These are phyloP conservation scores for Suillus tomentosus DNA, from an alignment of 768 basidiomycete species.

Conservation along the genomic window DNA sequence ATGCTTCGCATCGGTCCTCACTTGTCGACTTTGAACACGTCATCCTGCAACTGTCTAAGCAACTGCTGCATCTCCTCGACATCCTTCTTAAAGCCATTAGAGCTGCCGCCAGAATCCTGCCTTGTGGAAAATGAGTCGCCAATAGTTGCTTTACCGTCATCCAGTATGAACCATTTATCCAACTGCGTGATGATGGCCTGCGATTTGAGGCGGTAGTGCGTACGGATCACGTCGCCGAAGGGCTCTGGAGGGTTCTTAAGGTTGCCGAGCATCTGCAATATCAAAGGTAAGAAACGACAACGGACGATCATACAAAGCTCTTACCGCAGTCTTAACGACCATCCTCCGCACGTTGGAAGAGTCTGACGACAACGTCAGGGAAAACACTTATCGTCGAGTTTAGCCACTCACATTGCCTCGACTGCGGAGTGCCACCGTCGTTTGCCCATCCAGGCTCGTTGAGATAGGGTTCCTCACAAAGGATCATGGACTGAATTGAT, in stretches of 20 bases:
- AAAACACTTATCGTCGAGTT: neutral
- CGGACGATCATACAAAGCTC: conserved; percentile 21
- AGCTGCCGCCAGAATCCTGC: conserved; percentile 45
- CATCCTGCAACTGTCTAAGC: conserved; percentile 47
- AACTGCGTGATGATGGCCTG: conserved; percentile 68
- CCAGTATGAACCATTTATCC: conserved; percentile 73
- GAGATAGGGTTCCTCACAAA: conserved; percentile 89
- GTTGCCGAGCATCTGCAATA: conserved; percentile 76
- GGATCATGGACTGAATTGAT: conserved; percentile 95
- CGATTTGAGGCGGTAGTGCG: conserved; percentile 89
- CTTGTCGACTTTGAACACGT: conserved; percentile 21
- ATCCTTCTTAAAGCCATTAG: conserved; percentile 67
- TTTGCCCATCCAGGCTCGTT: conserved; percentile 91
- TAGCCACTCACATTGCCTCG: conserved; percentile 65
- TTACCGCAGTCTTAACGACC: conserved; percentile 86
- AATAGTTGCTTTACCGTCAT: conserved; percentile 66
- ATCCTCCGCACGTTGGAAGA: conserved; percentile 92
- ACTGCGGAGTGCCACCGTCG: conserved; percentile 71
- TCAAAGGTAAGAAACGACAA: conserved; percentile 12
- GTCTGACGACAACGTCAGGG: conserved; percentile 46
- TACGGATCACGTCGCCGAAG: conserved; percentile 83
- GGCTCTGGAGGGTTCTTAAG: conserved; percentile 82
- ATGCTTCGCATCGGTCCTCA: neutral
- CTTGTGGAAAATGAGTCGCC: conserved; percentile 54
- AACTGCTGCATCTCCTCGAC: conserved; percentile 69